Conservation (phyloP, 2,329 filamentous ascomycete species). For the Talaromyces sp. region DNA sequence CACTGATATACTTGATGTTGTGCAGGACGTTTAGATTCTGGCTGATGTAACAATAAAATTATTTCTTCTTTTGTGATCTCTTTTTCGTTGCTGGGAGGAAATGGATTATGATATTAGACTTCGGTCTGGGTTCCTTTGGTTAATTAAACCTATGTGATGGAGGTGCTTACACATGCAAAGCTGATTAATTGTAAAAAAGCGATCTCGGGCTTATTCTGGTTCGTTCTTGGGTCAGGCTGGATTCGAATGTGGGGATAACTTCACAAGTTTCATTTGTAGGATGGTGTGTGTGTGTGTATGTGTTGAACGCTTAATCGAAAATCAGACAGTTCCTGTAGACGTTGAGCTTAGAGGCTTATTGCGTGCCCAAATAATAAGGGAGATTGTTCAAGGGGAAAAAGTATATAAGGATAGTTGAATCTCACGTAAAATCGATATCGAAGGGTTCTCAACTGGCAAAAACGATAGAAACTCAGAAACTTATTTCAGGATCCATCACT, state of each 20-base stretch:
- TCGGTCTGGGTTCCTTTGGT: neutral
- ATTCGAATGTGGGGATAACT: conserved; percentile 13
- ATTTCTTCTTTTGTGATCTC: neutral
- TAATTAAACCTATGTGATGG: neutral
- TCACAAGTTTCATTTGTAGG: neutral
- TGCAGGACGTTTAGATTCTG: neutral
- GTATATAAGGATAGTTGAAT: neutral
- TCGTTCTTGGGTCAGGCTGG: neutral
- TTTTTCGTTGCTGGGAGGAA: neutral
- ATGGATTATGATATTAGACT: neutral
- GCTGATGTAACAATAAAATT: neutral
- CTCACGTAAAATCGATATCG: neutral
- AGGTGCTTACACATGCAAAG: neutral
- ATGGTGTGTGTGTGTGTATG: neutral
- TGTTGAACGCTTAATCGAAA: neutral
- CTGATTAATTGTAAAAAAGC: neutral
- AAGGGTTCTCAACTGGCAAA: neutral
- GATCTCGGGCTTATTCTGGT: neutral
- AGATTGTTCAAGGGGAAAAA: neutral
- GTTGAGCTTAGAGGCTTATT: too few relatives aligned
- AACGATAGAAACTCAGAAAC: too few relatives aligned
- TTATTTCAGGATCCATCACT: neutral
- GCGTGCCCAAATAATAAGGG: neutral
- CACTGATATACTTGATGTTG: neutral
- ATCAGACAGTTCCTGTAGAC: neutral